Evolutionary conservation across 352 stramenopile species (phyloP), one percentile per base, ranked within the genome.

Genomic region (Phytopythium helicoides): DNA sequence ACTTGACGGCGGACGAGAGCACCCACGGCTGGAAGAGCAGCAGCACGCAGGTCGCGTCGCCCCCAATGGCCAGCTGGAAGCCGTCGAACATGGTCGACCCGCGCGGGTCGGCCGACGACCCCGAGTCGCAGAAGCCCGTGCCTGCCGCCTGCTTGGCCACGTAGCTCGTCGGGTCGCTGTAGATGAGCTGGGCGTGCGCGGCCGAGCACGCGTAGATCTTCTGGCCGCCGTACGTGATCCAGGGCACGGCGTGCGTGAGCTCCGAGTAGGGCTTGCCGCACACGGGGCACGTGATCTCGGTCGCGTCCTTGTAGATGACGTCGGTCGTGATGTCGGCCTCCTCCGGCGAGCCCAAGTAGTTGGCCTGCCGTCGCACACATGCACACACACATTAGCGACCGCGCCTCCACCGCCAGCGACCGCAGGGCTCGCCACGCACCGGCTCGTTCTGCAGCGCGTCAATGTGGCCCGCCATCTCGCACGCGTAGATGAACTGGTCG

Each of bases 31-130:
- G 73, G 66, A 94, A 94, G 47, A 91, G 71, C 45, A 94, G 70
- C 64, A 89, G 56, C 28, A 83, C 66, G 49, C 83, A 94, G 36
- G 76, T 78, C n/a, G 66, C 60, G 39, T 82, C 59, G 23, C n/a
- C 73, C 69, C 54, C 79, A 89, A 87, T 81, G 31, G 80, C 79
- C 47, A 85, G 57, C 56, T 91, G 82, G 58, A 92, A 92, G 31
- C 81, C 81, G 52, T 92, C 79, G 55, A 92, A 94, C 83, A 94
- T 94, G 64, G 86, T 73, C 2, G 81, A 92, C 6, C 79, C 75
- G 22, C 56, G 58, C 49, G 86, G 66, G 56, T 78, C 89, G 45
- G 90, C 89, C 7, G 39, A 37, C 15, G 23, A 14, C 21, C 9
- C 40, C 19, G 81, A 89, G 25, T 74, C 71, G 52, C 92, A 94